Evolutionary conservation across 495 filamentous ascomycete species (phyloP).

Genomic region (Jackrogersella minutella): DNA sequence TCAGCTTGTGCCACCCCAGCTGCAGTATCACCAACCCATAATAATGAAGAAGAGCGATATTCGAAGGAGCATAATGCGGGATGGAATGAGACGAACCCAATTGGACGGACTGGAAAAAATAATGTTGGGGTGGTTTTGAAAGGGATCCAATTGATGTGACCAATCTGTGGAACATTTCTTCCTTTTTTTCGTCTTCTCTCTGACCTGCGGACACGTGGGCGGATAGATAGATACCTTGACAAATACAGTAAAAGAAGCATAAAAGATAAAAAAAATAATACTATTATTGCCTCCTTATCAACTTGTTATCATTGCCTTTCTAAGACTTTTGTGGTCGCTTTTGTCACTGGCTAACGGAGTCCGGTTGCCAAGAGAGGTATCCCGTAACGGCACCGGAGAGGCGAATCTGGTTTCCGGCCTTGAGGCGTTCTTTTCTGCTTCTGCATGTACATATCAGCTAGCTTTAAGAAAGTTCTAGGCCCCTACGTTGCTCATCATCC

Average conservation of each 20-base stretch:
- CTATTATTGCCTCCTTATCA: not conserved
- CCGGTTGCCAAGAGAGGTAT: slow-evolving; percentile 16
- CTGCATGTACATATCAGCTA: slow-evolving; percentile 12
- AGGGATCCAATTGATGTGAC: too few relatives aligned
- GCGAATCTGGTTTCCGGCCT: slow-evolving; percentile 14
- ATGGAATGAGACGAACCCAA: slow-evolving; percentile 18
- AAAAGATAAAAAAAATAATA: not conserved
- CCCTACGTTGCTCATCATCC: not conserved
- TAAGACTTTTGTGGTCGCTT: not conserved
- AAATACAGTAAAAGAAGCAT: slow-evolving; percentile 9
- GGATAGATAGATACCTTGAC: not conserved
- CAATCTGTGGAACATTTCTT: not conserved
- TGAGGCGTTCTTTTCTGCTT: slow-evolving; percentile 23
- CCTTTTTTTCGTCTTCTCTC: not conserved
- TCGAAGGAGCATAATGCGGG: slow-evolving; percentile 8
- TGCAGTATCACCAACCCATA: slow-evolving; percentile 8
- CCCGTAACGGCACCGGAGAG: not conserved
- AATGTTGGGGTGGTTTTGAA: slow-evolving; percentile 3
- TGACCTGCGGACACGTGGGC: not conserved
- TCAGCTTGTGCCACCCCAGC: slow-evolving; percentile 28
- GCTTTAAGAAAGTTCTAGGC: not conserved
- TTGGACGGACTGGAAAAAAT: slow-evolving; percentile 8
- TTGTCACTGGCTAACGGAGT: not conserved
- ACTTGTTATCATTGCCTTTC: not conserved
- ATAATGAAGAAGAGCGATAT: not conserved